Evolutionary conservation across 139 green algal genomes (phyloP).

Genomic region (Mesotaenium endlicherianum): DNA sequence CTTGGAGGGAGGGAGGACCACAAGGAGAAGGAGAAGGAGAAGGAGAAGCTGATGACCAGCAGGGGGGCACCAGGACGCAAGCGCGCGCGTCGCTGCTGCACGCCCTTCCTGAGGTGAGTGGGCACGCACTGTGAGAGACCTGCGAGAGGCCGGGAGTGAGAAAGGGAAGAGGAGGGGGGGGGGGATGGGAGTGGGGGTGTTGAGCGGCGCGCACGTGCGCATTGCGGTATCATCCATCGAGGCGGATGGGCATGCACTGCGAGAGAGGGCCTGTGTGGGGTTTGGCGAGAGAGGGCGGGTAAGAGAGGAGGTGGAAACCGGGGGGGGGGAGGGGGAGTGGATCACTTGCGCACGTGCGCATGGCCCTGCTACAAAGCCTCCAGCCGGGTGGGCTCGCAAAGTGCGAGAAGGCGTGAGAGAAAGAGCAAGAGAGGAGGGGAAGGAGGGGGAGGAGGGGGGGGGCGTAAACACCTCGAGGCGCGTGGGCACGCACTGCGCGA

Average conservation of each 20-base stretch:
- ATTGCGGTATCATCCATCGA: too few species aligned
- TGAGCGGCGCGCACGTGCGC: too few species aligned
- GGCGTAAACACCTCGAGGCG: constrained; percentile 8
- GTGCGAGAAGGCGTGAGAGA: not conserved
- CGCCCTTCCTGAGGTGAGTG: not conserved
- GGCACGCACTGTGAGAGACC: not conserved
- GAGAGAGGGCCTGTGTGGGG: too few species aligned
- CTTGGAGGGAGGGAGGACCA: too few species aligned
- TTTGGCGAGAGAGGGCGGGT: not conserved
- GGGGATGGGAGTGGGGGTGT: not conserved
- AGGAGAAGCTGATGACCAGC: not conserved
- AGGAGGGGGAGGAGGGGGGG: not conserved
- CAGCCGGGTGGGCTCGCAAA: too few species aligned
- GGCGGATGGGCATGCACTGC: too few species aligned
- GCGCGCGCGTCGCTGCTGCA: too few species aligned
- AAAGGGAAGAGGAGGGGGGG: not conserved
- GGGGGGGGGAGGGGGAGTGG: not conserved
- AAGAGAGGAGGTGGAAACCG: not conserved
- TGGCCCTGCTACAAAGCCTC: too few species aligned
- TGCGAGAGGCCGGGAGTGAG: not conserved
- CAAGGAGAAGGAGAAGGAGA: not conserved
- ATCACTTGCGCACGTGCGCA: not conserved
- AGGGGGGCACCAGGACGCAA: too few species aligned
- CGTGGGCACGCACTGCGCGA: not conserved
- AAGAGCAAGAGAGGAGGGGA: not conserved